Base-by-base conservation (phyloP, 176 grass and related monocot species). In the Avena atlantica region DNA sequence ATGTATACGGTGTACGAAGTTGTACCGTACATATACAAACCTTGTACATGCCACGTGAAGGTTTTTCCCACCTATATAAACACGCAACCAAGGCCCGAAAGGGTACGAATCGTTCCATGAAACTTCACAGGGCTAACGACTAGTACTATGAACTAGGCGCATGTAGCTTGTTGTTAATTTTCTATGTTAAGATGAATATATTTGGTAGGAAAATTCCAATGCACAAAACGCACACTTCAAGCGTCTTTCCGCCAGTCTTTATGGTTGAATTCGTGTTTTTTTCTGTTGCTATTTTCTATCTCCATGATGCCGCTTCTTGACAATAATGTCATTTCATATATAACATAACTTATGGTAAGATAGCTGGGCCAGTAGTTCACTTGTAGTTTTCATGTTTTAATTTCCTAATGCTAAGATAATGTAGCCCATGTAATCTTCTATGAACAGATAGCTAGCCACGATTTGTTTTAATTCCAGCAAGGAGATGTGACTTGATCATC, bases 381-480 rank as follows among this genome's bases (percentile, higher is more conserved):
- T 34, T 34, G 31, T 34, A 34, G 31, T 34, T 34, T 34, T 4
- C 31, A 3, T 34, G 31, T 64, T 71, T 61, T 34, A 44, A 68
- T 86, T 85, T 48, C 69, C 15, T 36, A 65, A 1, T 55, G 31
- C 12, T 23, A 78, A 78, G 31, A 83, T 87, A 90, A 83, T 34
- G 57, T 64, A 79, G 19, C 34, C 44, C 42, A 83, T 63, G 63
- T 13, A 27, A 70, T 78, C 70, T 86, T 79, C 21, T 82, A 78
- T 70, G 78, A 77, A 52, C 0, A 61, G 36, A 40, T 84, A 29
- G 87, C 76, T 55, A 83, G 3, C 74, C 80, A 83, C 83, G 89
- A 83, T 45, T 21, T 25, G 83, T 48, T 21, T 36, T 78, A 20
- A 23, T 29, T 8, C 15, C 6, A 1, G 37, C 10, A 24, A 77